Evolutionary conservation across 306 rosid genomes (phyloP).

Genomic region (Gastrolobium villosum): DNA sequence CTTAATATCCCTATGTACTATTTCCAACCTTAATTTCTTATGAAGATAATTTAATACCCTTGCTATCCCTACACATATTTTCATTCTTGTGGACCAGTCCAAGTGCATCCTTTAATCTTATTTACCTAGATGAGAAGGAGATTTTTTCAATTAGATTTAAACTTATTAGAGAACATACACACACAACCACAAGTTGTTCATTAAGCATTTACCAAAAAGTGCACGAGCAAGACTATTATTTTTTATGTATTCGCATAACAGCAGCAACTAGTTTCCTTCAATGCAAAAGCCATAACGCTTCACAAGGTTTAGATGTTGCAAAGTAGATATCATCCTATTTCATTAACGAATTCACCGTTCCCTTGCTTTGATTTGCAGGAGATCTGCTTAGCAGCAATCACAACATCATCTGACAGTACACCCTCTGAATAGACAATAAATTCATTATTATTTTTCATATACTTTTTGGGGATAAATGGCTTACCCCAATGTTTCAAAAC

Average conservation of each 20-base stretch:
- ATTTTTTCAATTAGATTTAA: constrained; percentile 8
- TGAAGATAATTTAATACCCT: constrained; percentile 84
- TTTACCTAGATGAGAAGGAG: constrained; percentile 51
- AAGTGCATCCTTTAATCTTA: constrained; percentile 61
- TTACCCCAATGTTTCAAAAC: constrained; percentile 5
- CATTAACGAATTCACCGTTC: constrained; percentile 85
- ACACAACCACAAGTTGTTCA: constrained; percentile 19
- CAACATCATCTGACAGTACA: constrained; percentile 69
- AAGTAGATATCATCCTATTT: constrained; percentile 96
- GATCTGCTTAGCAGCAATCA: constrained; percentile 86
- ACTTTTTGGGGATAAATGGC: constrained; percentile 1
- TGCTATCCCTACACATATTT: constrained; percentile 77
- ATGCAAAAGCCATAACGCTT: constrained; percentile 89
- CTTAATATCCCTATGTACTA: constrained; percentile 91
- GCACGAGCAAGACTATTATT: constrained; percentile 95
- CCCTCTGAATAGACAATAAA: constrained; percentile 59
- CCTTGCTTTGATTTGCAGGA: constrained; percentile 94
- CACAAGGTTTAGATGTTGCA: constrained; percentile 95
- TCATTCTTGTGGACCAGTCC: constrained; percentile 79
- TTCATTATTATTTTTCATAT: constrained; percentile 24
- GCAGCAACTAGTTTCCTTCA: constrained; percentile 88
- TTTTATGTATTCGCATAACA: constrained; percentile 85
- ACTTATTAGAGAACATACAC: constrained; percentile 10
- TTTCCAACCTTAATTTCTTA: constrained; percentile 84
- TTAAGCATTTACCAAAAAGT: constrained; percentile 68